phyloP scores from a whole-genome alignment of 176 grass and related monocot genomes.

The Tuctoria greenei region DNA sequence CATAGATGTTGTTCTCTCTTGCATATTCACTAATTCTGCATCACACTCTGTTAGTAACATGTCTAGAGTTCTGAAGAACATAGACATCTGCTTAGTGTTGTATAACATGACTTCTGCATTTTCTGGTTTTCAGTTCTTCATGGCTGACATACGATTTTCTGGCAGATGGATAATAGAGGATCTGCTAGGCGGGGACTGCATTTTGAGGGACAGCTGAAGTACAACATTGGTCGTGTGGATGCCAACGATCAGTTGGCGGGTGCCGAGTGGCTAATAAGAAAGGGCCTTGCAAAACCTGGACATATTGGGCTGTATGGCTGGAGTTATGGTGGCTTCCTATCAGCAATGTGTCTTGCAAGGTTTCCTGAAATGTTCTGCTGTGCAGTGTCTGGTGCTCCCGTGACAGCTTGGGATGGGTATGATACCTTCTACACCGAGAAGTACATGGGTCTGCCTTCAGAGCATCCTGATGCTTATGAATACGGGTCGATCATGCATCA shows the following conservation, averaged over 20 bases:
- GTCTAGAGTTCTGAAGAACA: neutral
- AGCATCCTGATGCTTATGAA: slow-evolving; percentile 66
- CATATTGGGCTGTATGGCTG: slow-evolving; percentile 97
- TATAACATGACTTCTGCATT: slow-evolving; percentile 12
- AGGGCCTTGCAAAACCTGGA: slow-evolving; percentile 79
- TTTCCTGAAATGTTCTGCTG: slow-evolving; percentile 74
- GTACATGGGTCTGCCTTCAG: slow-evolving; percentile 76
- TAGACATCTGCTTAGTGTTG: neutral
- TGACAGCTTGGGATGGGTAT: slow-evolving; percentile 94
- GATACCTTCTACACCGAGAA: slow-evolving; percentile 98
- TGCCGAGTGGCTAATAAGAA: slow-evolving; percentile 84
- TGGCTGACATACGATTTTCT: slow-evolving; percentile 11
- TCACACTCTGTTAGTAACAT: neutral
- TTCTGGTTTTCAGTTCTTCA: slow-evolving; percentile 1
- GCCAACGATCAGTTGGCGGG: slow-evolving; percentile 87
- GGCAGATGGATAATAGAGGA: slow-evolving; percentile 93
- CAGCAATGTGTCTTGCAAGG: slow-evolving; percentile 87
- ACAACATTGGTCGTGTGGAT: slow-evolving; percentile 73
- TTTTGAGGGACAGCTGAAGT: slow-evolving; percentile 90
- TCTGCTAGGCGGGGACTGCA: slow-evolving; percentile 79
- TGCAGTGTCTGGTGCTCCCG: slow-evolving; percentile 90
- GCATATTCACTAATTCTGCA: neutral
- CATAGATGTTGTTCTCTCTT: neutral
- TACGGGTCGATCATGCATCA: slow-evolving; percentile 92
- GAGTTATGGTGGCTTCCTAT: slow-evolving; percentile 96